These are phyloP conservation scores for Rhizopogon vinicolor DNA, from an alignment of 768 basidiomycete species.

Conservation along the genomic window DNA sequence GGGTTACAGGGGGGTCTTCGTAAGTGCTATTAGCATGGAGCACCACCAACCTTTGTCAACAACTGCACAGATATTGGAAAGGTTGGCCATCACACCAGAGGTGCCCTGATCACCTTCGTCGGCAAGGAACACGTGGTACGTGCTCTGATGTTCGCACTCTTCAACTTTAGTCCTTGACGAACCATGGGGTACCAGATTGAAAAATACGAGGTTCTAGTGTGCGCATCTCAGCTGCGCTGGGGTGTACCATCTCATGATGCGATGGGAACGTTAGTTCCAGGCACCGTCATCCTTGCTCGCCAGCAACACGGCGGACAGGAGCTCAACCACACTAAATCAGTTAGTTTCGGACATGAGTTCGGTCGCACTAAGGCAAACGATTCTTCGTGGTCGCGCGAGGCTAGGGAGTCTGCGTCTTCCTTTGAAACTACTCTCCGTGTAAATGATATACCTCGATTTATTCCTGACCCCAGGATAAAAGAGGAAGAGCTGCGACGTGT, in stretches of 20 bases:
- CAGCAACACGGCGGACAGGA: slow-evolving; percentile 5
- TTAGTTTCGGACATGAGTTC: no score
- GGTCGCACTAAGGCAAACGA: background rate
- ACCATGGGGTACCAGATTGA: slow-evolving; percentile 14
- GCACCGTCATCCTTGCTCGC: slow-evolving; percentile 26
- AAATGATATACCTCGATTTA: slow-evolving; percentile 22
- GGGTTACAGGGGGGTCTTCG: background rate
- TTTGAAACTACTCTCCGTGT: slow-evolving; percentile 23
- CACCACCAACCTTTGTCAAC: no score
- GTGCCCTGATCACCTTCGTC: slow-evolving; percentile 27
- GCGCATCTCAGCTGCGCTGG: slow-evolving; percentile 29
- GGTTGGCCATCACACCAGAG: slow-evolving; percentile 25
- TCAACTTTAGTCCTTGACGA: background rate
- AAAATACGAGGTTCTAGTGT: slow-evolving; percentile 31
- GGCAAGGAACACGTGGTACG: slow-evolving; percentile 30
- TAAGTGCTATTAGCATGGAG: background rate
- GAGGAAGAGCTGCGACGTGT: slow-evolving; percentile 18
- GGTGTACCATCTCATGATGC: slow-evolving; percentile 14
- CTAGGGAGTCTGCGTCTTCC: slow-evolving; percentile 2
- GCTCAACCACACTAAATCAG: background rate
- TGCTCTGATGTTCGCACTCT: background rate
- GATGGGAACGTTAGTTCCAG: slow-evolving; percentile 15
- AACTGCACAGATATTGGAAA: slow-evolving; percentile 27
- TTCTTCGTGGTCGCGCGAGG: slow-evolving; percentile 4
- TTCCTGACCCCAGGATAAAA: slow-evolving; percentile 9